Evolutionary conservation across 805 yeast genomes (phyloP), one percentile per base, ranked within the genome.

Genomic region (Wickerhamomyces sydowiorum): DNA sequence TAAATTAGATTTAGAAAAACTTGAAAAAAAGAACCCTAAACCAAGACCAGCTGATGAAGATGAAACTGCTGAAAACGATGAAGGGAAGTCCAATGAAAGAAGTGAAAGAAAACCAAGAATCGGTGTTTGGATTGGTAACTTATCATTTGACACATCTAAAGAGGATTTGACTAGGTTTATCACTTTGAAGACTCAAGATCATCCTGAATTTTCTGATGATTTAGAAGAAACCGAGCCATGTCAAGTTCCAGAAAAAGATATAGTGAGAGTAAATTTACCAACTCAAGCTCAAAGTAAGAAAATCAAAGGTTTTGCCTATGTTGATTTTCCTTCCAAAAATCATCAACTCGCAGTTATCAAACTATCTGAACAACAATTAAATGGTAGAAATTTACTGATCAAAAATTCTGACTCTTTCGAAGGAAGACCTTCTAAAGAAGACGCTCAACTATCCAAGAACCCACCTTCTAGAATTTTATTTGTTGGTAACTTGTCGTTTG

Each of bases 51-150:
- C 62, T 40, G 65, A 63, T 41, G 58, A 59, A 36, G 64, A 57
- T 23, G 65, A 54, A 17, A 43, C 58, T 5, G n/a, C n/a, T n/a
- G n/a, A n/a, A n/a, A n/a, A n/a, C n/a, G n/a, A n/a, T n/a, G n/a
- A n/a, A n/a, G n/a, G n/a, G n/a, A n/a, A n/a, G n/a, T n/a, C n/a
- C n/a, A n/a, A n/a, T n/a, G n/a, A n/a, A n/a, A 57, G 56, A 14
- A 53, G 37, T 36, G 40, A 70, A 56, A 73, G 82, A 5, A 38
- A 30, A 13, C 46, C 41, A 30, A 76, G 73, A 41, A 76, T 66
- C 53, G 95, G 95, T 36, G 93, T 89, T 28, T 93, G 99, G 99
- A 76, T 93, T 37, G 99, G 99, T 34, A 93, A 93, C 60, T 65
- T 93, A 48, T 73, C 96, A 0, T 93, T 83, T 55, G 93, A 86